phyloP scores from a whole-genome alignment of 352 stramenopile genomes.

The Elongisporangium prolatum region DNA sequence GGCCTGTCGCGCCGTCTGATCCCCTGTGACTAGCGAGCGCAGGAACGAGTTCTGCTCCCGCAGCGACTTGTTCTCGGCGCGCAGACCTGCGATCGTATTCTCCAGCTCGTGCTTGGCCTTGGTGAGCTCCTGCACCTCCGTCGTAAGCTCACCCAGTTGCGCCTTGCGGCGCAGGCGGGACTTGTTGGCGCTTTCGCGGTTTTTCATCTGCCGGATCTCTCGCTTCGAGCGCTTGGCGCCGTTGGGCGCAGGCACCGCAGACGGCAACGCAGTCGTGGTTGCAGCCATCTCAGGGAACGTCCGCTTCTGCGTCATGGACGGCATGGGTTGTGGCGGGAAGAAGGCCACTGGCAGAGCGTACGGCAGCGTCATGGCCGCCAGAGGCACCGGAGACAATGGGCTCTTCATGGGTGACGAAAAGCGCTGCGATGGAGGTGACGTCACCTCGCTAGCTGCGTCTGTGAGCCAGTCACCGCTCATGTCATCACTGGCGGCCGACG shows the following conservation, averaged over 20 bases:
- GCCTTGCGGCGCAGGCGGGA: slow-evolving; percentile 69
- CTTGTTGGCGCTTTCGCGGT: slow-evolving; percentile 83
- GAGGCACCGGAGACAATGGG: slow-evolving; percentile 8
- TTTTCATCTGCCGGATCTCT: slow-evolving; percentile 85
- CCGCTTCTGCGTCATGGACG: slow-evolving; percentile 43
- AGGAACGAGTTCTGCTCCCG: slow-evolving; percentile 75
- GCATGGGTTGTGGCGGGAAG: slow-evolving; percentile 25
- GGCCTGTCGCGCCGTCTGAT: slow-evolving; percentile 23
- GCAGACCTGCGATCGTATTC: slow-evolving; percentile 59
- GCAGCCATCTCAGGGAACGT: slow-evolving; percentile 27
- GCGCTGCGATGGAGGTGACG: slow-evolving; percentile 28
- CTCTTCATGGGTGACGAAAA: neutral
- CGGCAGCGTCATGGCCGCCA: slow-evolving; percentile 25
- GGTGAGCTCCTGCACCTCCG: slow-evolving; percentile 56
- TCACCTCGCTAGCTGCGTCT: slow-evolving; percentile 37
- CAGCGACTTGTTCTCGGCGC: slow-evolving; percentile 76
- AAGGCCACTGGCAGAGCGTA: slow-evolving; percentile 66
- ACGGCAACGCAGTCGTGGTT: slow-evolving; percentile 16
- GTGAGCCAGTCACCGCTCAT: slow-evolving; percentile 27
- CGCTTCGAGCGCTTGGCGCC: slow-evolving; percentile 69
- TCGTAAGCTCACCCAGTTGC: slow-evolving; percentile 52
- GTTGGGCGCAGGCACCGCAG: slow-evolving; percentile 9
- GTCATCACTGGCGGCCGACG: slow-evolving; percentile 26
- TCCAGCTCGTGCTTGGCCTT: slow-evolving; percentile 67
- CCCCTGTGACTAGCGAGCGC: slow-evolving; percentile 59